phyloP scores from a whole-genome alignment of 129 eudicot species.

The Artemisia annua region DNA sequence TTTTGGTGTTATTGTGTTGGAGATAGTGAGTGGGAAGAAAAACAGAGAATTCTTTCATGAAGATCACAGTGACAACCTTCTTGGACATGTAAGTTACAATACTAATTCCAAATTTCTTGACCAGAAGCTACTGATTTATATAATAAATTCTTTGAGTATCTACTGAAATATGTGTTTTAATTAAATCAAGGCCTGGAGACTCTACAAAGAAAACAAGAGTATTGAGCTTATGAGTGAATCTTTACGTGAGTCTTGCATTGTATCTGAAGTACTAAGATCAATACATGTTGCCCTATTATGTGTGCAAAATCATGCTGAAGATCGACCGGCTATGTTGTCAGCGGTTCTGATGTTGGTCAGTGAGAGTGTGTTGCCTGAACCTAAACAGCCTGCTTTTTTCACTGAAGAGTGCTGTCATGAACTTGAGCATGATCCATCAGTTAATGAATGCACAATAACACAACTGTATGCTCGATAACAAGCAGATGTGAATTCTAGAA shows the following conservation, averaged over 20 bases:
- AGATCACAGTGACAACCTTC: conserved; percentile 36
- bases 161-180: neutral
- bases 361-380: conserved; percentile 25
- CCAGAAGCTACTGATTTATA: neutral
- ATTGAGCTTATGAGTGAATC: conserved; percentile 6
- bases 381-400: conserved; percentile 37
- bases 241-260: neutral
- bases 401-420: neutral
- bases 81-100: conserved; percentile 44
- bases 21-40: conserved; percentile 36
- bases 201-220: conserved; percentile 14
- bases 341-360: conserved; percentile 39
- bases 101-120: neutral
- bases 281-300: conserved; percentile 45
- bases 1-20: conserved; percentile 36
- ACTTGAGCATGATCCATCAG: neutral
- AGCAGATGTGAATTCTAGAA: too few species aligned
- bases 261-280: conserved; percentile 16
- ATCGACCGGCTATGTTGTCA: conserved; percentile 45
- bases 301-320: conserved; percentile 43
- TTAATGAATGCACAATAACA: conserved; percentile 17
- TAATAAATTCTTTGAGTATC: neutral
- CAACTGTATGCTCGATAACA: conserved; percentile 13
- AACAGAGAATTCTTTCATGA: conserved; percentile 29
- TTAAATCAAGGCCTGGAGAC: conserved; percentile 29